These are phyloP conservation scores for Ogataea parapolymorpha DNA, from an alignment of 805 yeast genomes.

Conservation along the genomic window DNA sequence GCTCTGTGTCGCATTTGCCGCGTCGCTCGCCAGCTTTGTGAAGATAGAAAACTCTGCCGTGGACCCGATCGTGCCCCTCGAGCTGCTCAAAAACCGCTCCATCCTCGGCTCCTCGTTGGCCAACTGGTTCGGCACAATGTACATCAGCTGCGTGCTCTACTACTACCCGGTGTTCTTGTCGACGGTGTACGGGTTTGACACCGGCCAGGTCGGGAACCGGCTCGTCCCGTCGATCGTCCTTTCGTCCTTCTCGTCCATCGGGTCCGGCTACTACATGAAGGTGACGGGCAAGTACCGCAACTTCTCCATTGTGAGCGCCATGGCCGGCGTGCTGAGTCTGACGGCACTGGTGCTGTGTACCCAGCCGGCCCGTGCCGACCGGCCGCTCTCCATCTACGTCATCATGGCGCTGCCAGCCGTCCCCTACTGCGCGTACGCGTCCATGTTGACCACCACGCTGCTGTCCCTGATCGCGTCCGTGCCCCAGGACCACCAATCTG, in stretches of 20 bases:
- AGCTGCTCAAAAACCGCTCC: constrained; percentile 52
- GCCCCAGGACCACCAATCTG: constrained; percentile 61
- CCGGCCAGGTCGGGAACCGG: constrained; percentile 59
- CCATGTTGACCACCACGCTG: constrained; percentile 61
- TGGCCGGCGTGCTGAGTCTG: constrained; percentile 45
- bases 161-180: constrained; percentile 62
- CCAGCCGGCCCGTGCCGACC: constrained; percentile 16
- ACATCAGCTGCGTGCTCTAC: constrained; percentile 44
- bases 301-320: constrained; percentile 42
- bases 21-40: constrained; percentile 14
- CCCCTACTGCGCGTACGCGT: constrained; percentile 55
- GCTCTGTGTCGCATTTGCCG: constrained; percentile 3
- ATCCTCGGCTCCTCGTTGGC: constrained; percentile 62
- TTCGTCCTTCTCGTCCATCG: constrained; percentile 56
- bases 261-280: constrained; percentile 64
- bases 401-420: constrained; percentile 44
- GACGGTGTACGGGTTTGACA: constrained; percentile 48
- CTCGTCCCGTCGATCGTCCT: constrained; percentile 59
- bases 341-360: constrained; percentile 20
- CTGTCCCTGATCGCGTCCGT: constrained; percentile 71
- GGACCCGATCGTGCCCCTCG: constrained; percentile 63
- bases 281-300: constrained; percentile 56
- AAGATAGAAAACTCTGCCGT: constrained; percentile 21
- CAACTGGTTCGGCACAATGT: constrained; percentile 58
- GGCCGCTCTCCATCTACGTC: constrained; percentile 28